These are phyloP conservation scores for Fraxinus cuspidata DNA, from an alignment of 257 asterid genomes.

Conservation along the genomic window DNA sequence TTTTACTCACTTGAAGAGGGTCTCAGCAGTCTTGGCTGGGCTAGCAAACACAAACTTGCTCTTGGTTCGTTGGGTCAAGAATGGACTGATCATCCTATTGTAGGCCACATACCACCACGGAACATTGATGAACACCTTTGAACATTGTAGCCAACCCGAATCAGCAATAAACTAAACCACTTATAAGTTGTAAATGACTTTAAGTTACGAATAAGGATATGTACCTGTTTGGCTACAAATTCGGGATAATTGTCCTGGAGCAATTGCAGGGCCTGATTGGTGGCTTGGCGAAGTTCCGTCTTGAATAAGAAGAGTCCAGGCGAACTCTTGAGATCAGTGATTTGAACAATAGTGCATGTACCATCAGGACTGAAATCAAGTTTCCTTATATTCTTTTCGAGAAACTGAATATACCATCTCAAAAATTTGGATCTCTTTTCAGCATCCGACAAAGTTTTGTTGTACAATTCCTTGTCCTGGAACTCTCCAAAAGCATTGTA, in stretches of 20 bases:
- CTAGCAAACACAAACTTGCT: constrained; percentile 99
- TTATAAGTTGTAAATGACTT: background rate
- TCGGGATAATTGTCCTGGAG: constrained; percentile 97
- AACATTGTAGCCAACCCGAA: constrained; percentile 18
- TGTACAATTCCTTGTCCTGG: constrained; percentile 83
- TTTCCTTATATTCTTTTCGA: constrained; percentile 80
- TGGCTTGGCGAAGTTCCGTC: constrained; percentile 81
- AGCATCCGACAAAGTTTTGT: constrained; percentile 76
- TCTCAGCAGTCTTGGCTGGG: constrained; percentile 81
- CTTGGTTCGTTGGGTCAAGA: constrained; percentile 88
- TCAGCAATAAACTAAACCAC: constrained; percentile 4
- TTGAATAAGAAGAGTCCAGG: constrained; percentile 80
- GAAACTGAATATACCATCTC: constrained; percentile 71
- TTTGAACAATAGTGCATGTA: constrained; percentile 73
- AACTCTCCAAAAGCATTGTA: constrained; percentile 90
- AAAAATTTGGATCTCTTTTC: constrained; percentile 73
- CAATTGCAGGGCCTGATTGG: constrained; percentile 79
- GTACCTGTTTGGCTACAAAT: constrained; percentile 94
- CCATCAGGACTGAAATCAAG: constrained; percentile 87
- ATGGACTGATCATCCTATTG: constrained; percentile 84
- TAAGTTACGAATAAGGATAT: background rate
- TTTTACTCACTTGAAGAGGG: constrained; percentile 72
- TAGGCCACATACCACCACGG: constrained; percentile 99
- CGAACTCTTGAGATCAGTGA: constrained; percentile 79
- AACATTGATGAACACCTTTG: constrained; percentile 88